A percentile compares a stretch with the other conserved stretches of the same genome.
These are phyloP conservation scores for Penicillium olsonii DNA, from an alignment of 2,329 filamentous ascomycete genomes.

Conservation along the genomic window DNA sequence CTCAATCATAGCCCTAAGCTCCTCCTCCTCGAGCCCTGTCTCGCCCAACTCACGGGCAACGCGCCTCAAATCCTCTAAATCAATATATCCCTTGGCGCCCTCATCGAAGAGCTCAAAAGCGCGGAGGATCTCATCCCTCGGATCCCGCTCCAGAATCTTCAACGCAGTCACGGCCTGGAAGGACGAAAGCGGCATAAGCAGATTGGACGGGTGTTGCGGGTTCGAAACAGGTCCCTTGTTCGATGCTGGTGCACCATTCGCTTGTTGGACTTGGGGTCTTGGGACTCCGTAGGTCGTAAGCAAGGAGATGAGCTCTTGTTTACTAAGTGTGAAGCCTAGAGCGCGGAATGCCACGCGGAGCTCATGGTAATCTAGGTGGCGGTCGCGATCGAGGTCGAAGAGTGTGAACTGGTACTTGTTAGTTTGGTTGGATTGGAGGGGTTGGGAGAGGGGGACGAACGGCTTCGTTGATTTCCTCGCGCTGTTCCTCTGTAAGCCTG, in stretches of 20 bases:
- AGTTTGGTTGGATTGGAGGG: neutral
- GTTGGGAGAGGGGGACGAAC: slow-evolving; percentile 52
- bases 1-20: slow-evolving; percentile 93
- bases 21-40: slow-evolving; percentile 81
- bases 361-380: slow-evolving; percentile 95
- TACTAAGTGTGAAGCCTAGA: slow-evolving; percentile 87
- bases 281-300: slow-evolving; percentile 79
- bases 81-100: slow-evolving; percentile 88
- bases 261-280: slow-evolving; percentile 56
- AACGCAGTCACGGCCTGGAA: slow-evolving; percentile 78
- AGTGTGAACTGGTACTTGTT: slow-evolving; percentile 71
- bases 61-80: slow-evolving; percentile 79
- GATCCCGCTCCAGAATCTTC: slow-evolving; percentile 79
- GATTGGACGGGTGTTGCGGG: slow-evolving; percentile 62
- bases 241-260: slow-evolving; percentile 17
- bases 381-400: slow-evolving; percentile 96
- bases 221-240: slow-evolving; percentile 38
- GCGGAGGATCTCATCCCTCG: slow-evolving; percentile 83
- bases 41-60: slow-evolving; percentile 91
- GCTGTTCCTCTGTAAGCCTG: slow-evolving; percentile 78
- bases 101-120: slow-evolving; percentile 94
- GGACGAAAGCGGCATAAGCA: slow-evolving; percentile 70
- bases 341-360: slow-evolving; percentile 95
- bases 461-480: slow-evolving; percentile 90
- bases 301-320: slow-evolving; percentile 78